phyloP scores from a whole-genome alignment of 2,329 filamentous ascomycete genomes.

The Aspergillus ochraceus region DNA sequence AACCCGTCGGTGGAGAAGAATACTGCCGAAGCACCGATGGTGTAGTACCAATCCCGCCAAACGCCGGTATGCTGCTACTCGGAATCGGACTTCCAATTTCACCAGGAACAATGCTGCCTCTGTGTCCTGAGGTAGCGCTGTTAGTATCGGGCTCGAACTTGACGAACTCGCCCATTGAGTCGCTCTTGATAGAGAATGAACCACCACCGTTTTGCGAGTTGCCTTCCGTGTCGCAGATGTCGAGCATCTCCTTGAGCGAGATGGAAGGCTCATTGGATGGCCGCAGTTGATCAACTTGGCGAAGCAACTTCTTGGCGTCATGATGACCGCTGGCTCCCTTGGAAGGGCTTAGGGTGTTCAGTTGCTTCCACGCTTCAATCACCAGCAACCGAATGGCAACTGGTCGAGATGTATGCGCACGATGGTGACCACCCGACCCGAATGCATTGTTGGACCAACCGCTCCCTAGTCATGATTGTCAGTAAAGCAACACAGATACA shows the following conservation, averaged over 20 bases:
- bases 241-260: conserved; percentile 69
- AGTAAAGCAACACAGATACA: conserved; percentile 12
- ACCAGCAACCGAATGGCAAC: conserved; percentile 71
- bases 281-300: conserved; percentile 66
- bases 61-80: conserved; percentile 42
- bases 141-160: conserved; percentile 55
- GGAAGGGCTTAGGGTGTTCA: conserved; percentile 45
- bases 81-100: conserved; percentile 69
- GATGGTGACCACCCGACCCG: conserved; percentile 47
- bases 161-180: conserved; percentile 45
- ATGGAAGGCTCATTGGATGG: conserved; percentile 57
- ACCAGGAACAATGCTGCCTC: conserved; percentile 54
- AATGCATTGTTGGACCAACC: conserved; percentile 53
- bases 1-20: conserved; percentile 37
- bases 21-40: conserved; percentile 39
- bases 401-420: conserved; percentile 62
- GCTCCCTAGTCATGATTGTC: conserved; percentile 33
- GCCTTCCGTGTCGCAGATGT: conserved; percentile 89
- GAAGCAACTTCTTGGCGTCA: conserved; percentile 62
- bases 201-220: conserved; percentile 84
- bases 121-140: conserved; percentile 43
- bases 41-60: conserved; percentile 35
- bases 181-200: conserved; percentile 70
- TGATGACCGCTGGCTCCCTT: conserved; percentile 64
- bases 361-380: conserved; percentile 72